Conservation (phyloP, 2,329 filamentous ascomycete genomes). For the Pseudocercospora fuligena region DNA sequence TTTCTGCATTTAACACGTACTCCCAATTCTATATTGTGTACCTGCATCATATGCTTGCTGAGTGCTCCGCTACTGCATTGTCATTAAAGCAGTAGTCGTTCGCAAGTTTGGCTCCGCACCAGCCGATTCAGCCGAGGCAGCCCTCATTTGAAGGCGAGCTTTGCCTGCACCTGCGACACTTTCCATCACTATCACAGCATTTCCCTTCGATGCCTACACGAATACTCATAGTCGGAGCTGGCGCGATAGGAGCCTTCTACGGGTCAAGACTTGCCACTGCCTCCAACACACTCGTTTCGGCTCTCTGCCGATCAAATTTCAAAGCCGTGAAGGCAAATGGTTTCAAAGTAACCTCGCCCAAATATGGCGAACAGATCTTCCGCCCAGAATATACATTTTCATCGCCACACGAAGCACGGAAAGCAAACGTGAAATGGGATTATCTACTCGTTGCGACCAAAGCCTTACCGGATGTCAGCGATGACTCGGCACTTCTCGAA, state of each 20-base stretch:
- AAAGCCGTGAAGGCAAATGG: slow-evolving; percentile 64
- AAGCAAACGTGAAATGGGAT: slow-evolving; percentile 58
- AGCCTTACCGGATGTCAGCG: slow-evolving; percentile 68
- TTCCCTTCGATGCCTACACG: slow-evolving; percentile 52
- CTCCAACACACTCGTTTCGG: slow-evolving; percentile 63
- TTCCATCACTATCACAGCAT: neutral
- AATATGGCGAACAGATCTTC: slow-evolving; percentile 71
- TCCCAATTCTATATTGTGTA: neutral
- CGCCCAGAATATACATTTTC: slow-evolving; percentile 65
- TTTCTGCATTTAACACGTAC: neutral
- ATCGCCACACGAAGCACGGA: slow-evolving; percentile 61
- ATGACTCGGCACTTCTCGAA: slow-evolving; percentile 65
- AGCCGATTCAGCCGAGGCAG: neutral
- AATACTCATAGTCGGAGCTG: slow-evolving; percentile 71
- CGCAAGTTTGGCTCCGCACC: neutral
- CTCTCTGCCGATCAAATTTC: slow-evolving; percentile 77
- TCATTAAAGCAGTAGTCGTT: neutral
- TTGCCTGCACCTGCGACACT: neutral
- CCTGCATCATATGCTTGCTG: neutral
- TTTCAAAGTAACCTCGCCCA: slow-evolving; percentile 67
- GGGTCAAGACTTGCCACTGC: slow-evolving; percentile 66
- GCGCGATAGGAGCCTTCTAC: slow-evolving; percentile 75
- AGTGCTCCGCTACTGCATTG: neutral
- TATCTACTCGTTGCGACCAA: slow-evolving; percentile 74
- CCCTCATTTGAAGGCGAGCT: neutral